A percentile compares a stretch with the other conserved stretches of the same genome.
These are phyloP conservation scores for Polychaeton citri DNA, from an alignment of 2,329 filamentous ascomycete species.

Conservation along the genomic window DNA sequence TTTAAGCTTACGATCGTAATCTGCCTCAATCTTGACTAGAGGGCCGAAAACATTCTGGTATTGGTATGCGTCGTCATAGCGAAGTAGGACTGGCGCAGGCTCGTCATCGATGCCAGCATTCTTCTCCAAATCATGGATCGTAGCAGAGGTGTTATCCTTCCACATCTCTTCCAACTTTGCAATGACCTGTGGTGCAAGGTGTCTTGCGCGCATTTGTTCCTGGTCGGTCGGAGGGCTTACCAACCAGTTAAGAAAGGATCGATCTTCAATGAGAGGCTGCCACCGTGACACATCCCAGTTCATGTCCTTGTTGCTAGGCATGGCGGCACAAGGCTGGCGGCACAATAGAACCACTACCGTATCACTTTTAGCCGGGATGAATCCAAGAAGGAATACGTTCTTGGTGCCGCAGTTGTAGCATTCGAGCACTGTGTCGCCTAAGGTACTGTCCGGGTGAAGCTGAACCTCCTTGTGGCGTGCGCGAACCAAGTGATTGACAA, in stretches of 20 bases:
- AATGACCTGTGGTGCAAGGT: conserved; percentile 87
- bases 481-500: conserved; percentile 94
- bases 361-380: conserved; percentile 97
- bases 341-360: conserved; percentile 95
- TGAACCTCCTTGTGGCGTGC: conserved; percentile 98
- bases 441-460: conserved; percentile 79
- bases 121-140: conserved; percentile 83
- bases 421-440: conserved; percentile 92
- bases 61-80: conserved; percentile 94
- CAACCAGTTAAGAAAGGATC: conserved; percentile 88
- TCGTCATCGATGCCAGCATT: conserved; percentile 87
- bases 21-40: conserved; percentile 95
- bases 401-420: conserved; percentile 99
- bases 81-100: conserved; percentile 77
- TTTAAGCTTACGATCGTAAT: conserved; percentile 98
- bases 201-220: conserved; percentile 87
- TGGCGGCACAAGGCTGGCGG: conserved; percentile 88
- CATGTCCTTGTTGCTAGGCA: conserved; percentile 96
- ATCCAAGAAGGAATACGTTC: conserved; percentile 93
- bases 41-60: conserved; percentile 99
- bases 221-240: conserved; percentile 80
- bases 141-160: conserved; percentile 87
- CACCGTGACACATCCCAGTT: conserved; percentile 98
- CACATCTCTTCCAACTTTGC: conserved; percentile 95
- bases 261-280: conserved; percentile 95